Conservation (phyloP, 192 early-diverging fungal genomes). For the Pecoramyces ruminantium region DNA sequence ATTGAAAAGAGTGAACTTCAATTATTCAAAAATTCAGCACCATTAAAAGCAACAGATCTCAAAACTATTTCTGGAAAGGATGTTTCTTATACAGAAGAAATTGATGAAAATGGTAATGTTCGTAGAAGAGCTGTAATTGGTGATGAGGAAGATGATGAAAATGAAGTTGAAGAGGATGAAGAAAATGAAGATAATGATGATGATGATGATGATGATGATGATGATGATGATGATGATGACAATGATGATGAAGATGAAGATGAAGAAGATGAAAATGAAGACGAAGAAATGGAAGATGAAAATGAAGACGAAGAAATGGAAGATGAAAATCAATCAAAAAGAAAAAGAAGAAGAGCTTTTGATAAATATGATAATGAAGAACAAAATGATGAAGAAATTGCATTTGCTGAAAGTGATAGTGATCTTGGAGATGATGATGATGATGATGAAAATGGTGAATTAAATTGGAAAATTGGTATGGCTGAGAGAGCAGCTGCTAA, state of each 20-base stretch:
- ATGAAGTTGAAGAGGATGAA: conserved; percentile 2
- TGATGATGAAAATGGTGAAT: conserved; percentile 9
- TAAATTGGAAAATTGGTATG: conserved; percentile 1
- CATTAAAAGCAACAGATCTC: conserved; percentile 25
- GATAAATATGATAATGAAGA: background rate
- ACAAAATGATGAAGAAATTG: background rate
- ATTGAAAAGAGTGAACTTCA: conserved; percentile 46
- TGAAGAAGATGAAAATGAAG: too few species aligned
- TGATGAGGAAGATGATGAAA: conserved; percentile 2
- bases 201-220: background rate
- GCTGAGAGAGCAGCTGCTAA: background rate
- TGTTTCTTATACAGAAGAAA: background rate
- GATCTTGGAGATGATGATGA: conserved; percentile 9
- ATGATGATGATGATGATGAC: conserved; percentile 13
- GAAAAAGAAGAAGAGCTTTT: background rate
- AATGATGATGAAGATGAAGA: background rate
- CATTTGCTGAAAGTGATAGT: background rate
- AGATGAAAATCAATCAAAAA: conserved; percentile 3
- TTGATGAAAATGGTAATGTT: conserved; percentile 9
- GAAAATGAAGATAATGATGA: conserved; percentile 12
- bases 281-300: too few species aligned
- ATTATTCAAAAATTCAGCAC: conserved; percentile 47
- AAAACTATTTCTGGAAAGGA: conserved; percentile 8
- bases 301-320: background rate
- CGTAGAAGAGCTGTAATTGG: conserved; percentile 1